Evolutionary conservation across 306 rosid species (phyloP).

Genomic region (Acacia acuminata): DNA sequence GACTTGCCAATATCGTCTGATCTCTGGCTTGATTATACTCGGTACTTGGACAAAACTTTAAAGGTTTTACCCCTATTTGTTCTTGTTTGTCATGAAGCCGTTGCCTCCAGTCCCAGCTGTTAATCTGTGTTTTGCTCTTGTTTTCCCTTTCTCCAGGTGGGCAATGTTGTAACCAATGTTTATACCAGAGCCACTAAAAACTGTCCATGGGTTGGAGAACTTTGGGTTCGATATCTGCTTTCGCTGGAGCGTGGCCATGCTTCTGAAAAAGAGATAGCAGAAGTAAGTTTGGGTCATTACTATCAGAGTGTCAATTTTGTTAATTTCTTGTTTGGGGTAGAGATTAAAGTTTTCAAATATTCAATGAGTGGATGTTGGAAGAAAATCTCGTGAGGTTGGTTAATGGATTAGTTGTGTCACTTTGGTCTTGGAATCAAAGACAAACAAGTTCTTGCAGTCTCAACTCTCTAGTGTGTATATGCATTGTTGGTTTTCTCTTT

Average conservation of each 20-base stretch:
- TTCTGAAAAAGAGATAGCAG: slow-evolving; percentile 70
- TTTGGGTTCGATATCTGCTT: slow-evolving; percentile 85
- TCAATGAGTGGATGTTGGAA: neutral
- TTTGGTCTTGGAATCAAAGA: slow-evolving; percentile 20
- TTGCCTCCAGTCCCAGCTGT: slow-evolving; percentile 12
- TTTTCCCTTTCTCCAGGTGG: slow-evolving; percentile 56
- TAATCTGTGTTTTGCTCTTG: slow-evolving; percentile 12
- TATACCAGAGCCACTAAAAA: slow-evolving; percentile 84
- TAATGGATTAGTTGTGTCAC: slow-evolving; percentile 9
- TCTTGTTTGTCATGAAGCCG: slow-evolving; percentile 3
- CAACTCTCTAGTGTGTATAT: neutral
- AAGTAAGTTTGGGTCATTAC: slow-evolving; percentile 52
- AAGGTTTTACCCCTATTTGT: slow-evolving; percentile 57
- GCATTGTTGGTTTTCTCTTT: slow-evolving; percentile 1
- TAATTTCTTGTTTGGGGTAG: slow-evolving; percentile 24
- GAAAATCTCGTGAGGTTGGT: neutral
- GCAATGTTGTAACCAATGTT: slow-evolving; percentile 57
- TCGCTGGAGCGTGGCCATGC: slow-evolving; percentile 77
- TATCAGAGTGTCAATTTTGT: slow-evolving; percentile 13
- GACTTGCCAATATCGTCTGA: slow-evolving; percentile 79
- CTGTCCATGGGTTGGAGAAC: slow-evolving; percentile 90
- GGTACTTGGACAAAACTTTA: slow-evolving; percentile 76
- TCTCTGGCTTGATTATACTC: slow-evolving; percentile 89
- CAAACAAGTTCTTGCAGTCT: slow-evolving; percentile 22
- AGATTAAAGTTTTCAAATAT: slow-evolving; percentile 19